phyloP scores from a whole-genome alignment of 768 basidiomycete species.

The Suillus weaverae region DNA sequence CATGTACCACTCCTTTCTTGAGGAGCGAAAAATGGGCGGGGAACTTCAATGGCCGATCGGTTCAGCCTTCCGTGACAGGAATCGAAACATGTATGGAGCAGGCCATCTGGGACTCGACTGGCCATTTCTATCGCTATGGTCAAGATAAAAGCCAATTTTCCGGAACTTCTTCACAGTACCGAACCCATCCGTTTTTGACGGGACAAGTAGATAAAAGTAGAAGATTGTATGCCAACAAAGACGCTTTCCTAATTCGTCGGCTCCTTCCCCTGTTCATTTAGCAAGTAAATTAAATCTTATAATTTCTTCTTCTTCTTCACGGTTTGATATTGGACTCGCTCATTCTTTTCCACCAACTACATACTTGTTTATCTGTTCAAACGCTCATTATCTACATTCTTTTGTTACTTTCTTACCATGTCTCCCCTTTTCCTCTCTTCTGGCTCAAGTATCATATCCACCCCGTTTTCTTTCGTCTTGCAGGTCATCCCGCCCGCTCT shows the following conservation, averaged over 20 bases:
- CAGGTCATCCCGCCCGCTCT: conserved; percentile 24
- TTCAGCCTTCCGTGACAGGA: not conserved
- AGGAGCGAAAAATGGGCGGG: not conserved
- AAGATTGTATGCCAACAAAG: not conserved
- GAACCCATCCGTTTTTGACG: not conserved
- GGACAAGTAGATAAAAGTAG: not conserved
- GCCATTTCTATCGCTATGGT: not conserved
- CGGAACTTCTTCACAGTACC: not conserved
- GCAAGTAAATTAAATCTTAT: conserved; percentile 6
- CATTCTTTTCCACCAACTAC: not conserved
- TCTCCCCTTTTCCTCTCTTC: not conserved
- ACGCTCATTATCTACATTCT: conserved; percentile 6
- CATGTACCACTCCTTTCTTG: not conserved
- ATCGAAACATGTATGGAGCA: not conserved
- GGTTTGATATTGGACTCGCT: not conserved
- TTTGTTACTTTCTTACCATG: not conserved
- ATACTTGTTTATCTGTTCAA: not conserved
- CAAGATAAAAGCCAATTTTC: not conserved
- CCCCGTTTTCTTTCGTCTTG: not conserved
- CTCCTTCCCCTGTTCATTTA: conserved; percentile 5
- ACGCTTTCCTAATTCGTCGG: not conserved
- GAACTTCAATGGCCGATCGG: not conserved
- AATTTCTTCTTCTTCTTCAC: not conserved
- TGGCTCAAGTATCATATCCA: not conserved
- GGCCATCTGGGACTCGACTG: not conserved